These are phyloP conservation scores for Exophiala sideris DNA, from an alignment of 2,329 filamentous ascomycete genomes.

Conservation along the genomic window DNA sequence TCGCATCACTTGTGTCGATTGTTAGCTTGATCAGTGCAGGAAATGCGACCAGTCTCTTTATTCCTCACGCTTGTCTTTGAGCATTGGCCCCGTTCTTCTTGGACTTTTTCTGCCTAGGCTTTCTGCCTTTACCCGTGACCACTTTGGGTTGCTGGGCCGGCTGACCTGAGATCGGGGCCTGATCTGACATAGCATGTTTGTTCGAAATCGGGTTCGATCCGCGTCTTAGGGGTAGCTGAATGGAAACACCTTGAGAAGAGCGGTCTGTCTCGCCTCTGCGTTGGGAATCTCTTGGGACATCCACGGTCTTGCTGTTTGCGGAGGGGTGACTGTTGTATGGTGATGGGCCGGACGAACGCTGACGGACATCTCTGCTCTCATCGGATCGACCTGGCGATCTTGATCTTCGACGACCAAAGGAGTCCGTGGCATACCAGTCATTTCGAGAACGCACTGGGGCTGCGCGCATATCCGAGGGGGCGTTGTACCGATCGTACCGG, in stretches of 20 bases:
- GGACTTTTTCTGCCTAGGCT: conserved; percentile 12
- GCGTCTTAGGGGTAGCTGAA: conserved; percentile 12
- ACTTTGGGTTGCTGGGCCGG: neutral
- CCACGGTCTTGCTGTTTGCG: neutral
- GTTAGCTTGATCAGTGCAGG: conserved; percentile 12
- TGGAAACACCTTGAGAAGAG: conserved; percentile 1
- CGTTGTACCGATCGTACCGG: conserved; percentile 10
- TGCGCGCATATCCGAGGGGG: neutral
- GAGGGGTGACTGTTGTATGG: neutral
- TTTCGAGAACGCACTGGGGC: conserved; percentile 6
- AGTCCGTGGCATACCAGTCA: conserved; percentile 25
- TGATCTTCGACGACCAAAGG: conserved; percentile 21
- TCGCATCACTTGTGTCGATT: neutral
- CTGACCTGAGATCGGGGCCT: neutral
- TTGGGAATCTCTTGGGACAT: neutral
- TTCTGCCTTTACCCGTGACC: neutral
- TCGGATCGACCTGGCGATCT: conserved; percentile 16
- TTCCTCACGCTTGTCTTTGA: conserved; percentile 5
- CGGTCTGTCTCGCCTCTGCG: neutral
- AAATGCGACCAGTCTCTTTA: neutral
- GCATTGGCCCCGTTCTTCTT: conserved; percentile 12
- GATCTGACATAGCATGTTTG: neutral
- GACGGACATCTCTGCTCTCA: conserved; percentile 4
- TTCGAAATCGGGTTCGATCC: conserved; percentile 4
- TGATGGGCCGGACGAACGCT: conserved; percentile 5